Evolutionary conservation across 495 filamentous ascomycete species (phyloP).

Genomic region (Penicillium psychrofluorescens): DNA sequence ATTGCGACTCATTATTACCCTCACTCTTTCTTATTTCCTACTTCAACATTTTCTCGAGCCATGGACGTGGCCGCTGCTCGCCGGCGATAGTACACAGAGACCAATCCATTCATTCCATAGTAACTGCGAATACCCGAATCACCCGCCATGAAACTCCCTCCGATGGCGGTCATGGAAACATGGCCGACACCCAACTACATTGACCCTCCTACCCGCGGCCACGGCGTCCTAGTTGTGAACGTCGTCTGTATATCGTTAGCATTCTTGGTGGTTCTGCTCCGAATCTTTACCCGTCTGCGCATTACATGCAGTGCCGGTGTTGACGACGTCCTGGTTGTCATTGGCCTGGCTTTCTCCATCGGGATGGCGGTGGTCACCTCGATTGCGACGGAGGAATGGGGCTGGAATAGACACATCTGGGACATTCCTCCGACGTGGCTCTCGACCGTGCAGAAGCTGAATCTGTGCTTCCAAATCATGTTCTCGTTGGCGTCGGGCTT

Average conservation of each 20-base stretch:
- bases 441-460: constrained; percentile 32
- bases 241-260: constrained; percentile 29
- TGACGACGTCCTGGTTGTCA: constrained; percentile 42
- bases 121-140: not conserved
- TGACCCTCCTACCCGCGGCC: constrained; percentile 44
- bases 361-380: constrained; percentile 38
- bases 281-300: constrained; percentile 41
- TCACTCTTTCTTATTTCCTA: not conserved
- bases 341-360: constrained; percentile 27
- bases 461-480: constrained; percentile 43
- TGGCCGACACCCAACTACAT: constrained; percentile 53
- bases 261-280: constrained; percentile 32
- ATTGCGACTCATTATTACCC: not conserved
- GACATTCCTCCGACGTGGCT: constrained; percentile 35
- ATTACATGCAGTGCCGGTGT: constrained; percentile 39
- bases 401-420: constrained; percentile 52
- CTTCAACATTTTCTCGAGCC: not conserved
- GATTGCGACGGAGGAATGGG: constrained; percentile 34
- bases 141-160: constrained; percentile 36
- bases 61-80: not conserved
- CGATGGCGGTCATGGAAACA: constrained; percentile 28
- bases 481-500: constrained; percentile 47
- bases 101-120: not conserved
- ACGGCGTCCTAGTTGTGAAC: constrained; percentile 35
- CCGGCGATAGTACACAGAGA: not conserved